Evolutionary conservation across 139 green algal species (phyloP).

Genomic region (Chlamydomonas sp.): DNA sequence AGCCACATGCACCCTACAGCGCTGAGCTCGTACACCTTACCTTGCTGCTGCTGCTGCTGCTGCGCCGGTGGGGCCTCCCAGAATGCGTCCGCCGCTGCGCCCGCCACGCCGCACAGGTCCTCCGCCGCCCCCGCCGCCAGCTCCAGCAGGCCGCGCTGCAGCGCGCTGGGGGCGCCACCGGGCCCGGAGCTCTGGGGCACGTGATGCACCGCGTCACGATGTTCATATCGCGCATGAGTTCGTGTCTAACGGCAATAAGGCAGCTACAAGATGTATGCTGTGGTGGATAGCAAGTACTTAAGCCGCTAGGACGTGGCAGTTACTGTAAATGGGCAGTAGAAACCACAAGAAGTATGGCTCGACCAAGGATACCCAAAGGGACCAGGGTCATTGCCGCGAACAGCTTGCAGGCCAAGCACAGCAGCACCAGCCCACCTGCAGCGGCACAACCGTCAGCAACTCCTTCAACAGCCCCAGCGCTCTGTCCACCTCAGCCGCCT

Average conservation of each 20-base stretch:
- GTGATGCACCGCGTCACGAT: too few species aligned
- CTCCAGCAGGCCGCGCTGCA: not conserved
- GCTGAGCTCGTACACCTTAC: not conserved
- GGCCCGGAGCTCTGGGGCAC: too few species aligned
- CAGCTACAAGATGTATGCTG: too few species aligned
- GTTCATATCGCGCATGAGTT: too few species aligned
- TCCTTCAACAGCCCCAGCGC: slow-evolving; percentile 32
- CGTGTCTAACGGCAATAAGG: too few species aligned
- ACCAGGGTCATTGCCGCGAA: not conserved
- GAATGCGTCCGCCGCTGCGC: slow-evolving; percentile 21
- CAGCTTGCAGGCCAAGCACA: not conserved
- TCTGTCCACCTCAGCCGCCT: slow-evolving; percentile 4
- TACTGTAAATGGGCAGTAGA: too few species aligned
- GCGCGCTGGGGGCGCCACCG: not conserved
- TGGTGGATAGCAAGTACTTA: too few species aligned
- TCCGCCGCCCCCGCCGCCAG: slow-evolving; percentile 1
- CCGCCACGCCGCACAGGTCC: not conserved
- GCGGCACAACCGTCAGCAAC: slow-evolving; percentile 6
- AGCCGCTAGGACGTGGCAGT: too few species aligned
- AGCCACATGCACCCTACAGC: too few species aligned
- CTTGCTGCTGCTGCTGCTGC: not conserved
- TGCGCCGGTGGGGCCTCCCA: not conserved
- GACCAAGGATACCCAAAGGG: too few species aligned
- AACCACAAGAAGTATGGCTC: too few species aligned
- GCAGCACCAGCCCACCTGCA: not conserved